Evolutionary conservation across 129 eudicot genomes (phyloP), one percentile per base, ranked within the genome.

Genomic region (Chrysanthemum makinoi): DNA sequence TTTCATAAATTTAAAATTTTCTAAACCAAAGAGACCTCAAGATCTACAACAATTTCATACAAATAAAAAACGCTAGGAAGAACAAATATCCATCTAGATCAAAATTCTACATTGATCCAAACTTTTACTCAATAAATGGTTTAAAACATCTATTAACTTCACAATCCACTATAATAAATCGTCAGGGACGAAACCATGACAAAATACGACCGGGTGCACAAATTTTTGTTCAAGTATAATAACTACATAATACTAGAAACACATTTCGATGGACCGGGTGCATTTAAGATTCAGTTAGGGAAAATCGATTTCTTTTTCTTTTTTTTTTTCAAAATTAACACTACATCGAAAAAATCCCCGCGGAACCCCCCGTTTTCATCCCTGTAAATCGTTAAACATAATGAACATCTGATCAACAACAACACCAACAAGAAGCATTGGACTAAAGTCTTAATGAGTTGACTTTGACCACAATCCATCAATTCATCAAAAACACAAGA

Each of bases 401-500:
- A 22, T 22, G 1, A 24, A 24, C 26, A 24, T 66, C 79, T 8
- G 68, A 75, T 75, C 52, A 24, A 57, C n/a, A n/a, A 57, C 54
- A 69, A 61, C 63, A 59, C 35, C 70, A 61, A 49, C 7, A 68
- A 35, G 15, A 61, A 13, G 63, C 70, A 48, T 59, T 76, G 68
- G 62, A 76, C 51, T 48, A 8, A 2, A 52, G 57, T 69, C 57
- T 5, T 1, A 35, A 20, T 39, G 44, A 56, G 47, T 61, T 49
- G 30, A 60, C 69, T 49, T 76, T 57, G 63, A 76, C 15, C 44
- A 60, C 6, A 60, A 13, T 22, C 58, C 6, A 66, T 7, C 62
- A 62, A 18, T 47, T 51, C 56, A 50, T 51, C n/a, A 61, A 52
- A 19, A 77, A 77, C 62, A 18, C 57, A 20, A 20, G 20, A 20